Percentiles rank a stretch among this genome's conserved stretches.
These are phyloP conservation scores for Eimeria praecox DNA, from an alignment of 169 alveolate genomes.

Conservation along the genomic window DNA sequence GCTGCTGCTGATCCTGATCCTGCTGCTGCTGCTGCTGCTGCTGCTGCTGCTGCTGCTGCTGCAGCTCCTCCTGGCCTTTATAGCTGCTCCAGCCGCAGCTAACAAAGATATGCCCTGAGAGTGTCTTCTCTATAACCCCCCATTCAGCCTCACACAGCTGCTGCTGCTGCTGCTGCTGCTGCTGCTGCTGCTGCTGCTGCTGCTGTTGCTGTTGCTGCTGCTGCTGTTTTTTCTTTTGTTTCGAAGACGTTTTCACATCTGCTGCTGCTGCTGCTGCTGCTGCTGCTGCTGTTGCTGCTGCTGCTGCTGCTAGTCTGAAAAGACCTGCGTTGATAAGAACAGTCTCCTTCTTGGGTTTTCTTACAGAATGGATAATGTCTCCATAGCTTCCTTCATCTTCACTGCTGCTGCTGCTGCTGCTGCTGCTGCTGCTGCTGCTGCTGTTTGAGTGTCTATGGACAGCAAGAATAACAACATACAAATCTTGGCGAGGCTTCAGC, in stretches of 20 bases:
- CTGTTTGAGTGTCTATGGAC: background rate
- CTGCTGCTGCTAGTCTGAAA: background rate
- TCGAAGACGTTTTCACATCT: background rate
- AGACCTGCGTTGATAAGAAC: constrained; percentile 31
- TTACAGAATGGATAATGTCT: background rate
- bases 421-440: constrained; percentile 51
- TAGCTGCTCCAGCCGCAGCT: constrained; percentile 48
- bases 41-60: constrained; percentile 8
- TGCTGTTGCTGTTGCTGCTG: background rate
- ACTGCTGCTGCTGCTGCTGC: constrained; percentile 20
- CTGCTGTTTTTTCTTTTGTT: background rate
- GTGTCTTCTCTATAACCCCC: constrained; percentile 10
- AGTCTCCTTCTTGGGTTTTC: background rate
- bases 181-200: constrained; percentile 20
- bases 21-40: background rate
- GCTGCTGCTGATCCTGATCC: background rate
- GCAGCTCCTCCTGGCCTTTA: constrained; percentile 21
- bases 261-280: constrained; percentile 35
- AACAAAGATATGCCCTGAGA: constrained; percentile 25
- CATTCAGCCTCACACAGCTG: constrained; percentile 29
- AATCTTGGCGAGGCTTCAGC: background rate
- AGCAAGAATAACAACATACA: background rate
- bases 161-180: constrained; percentile 50
- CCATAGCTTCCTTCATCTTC: background rate
- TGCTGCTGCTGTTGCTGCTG: constrained; percentile 21